These are phyloP conservation scores for Suhomyces prunicola DNA, from an alignment of 805 yeast species.

Conservation along the genomic window DNA sequence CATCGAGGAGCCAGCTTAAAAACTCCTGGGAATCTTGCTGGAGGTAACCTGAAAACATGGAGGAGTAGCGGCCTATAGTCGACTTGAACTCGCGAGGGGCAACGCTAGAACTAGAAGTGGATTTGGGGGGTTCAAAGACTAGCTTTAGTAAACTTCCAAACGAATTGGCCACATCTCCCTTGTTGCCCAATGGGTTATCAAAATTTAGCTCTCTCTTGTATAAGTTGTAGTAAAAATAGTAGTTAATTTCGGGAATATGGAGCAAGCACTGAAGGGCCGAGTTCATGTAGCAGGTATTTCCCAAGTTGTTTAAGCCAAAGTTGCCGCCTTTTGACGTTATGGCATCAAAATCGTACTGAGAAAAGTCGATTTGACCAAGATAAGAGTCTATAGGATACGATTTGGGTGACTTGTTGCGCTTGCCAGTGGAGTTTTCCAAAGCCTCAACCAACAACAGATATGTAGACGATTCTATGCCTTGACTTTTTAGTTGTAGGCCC, in stretches of 20 bases:
- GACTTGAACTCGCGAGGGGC: constrained; percentile 78
- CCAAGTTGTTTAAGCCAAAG: constrained; percentile 67
- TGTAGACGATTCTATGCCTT: constrained; percentile 17
- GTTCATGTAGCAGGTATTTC: constrained; percentile 94
- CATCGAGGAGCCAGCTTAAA: constrained; percentile 81
- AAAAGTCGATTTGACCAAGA: constrained; percentile 8
- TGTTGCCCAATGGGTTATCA: constrained; percentile 80
- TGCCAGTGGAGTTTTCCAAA: not conserved
- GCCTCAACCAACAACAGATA: constrained; percentile 7
- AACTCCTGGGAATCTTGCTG: constrained; percentile 97
- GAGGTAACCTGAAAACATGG: constrained; percentile 72
- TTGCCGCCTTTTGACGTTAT: constrained; percentile 34
- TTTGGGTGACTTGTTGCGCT: not conserved
- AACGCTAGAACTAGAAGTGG: constrained; percentile 13
- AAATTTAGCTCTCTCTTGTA: constrained; percentile 66
- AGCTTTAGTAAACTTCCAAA: constrained; percentile 68
- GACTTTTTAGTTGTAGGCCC: constrained; percentile 24
- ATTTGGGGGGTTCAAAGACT: constrained; percentile 42
- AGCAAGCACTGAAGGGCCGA: constrained; percentile 87
- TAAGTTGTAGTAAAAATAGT: constrained; percentile 65
- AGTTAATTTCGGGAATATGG: constrained; percentile 79
- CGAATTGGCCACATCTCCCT: constrained; percentile 74
- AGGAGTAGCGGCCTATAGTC: constrained; percentile 74
- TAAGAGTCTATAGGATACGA: constrained; percentile 3
- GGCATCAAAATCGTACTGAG: constrained; percentile 11